These are phyloP conservation scores for Mycena belliarum DNA, from an alignment of 768 basidiomycete genomes.

Conservation along the genomic window DNA sequence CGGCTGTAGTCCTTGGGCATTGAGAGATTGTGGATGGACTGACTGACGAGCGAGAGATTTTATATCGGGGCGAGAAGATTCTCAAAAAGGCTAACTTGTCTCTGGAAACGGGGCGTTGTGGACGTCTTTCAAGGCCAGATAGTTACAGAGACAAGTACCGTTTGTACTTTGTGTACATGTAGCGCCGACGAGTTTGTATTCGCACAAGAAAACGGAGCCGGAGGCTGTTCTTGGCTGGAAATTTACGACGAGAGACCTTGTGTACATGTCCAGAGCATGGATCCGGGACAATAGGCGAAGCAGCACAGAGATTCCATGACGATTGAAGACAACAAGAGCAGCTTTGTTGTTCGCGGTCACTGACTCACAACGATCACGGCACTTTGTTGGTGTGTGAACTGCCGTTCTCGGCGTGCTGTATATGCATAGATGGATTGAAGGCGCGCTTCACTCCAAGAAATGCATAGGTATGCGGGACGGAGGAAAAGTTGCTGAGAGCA, in stretches of 20 bases:
- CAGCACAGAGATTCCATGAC: neutral
- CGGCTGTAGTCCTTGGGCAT: neutral
- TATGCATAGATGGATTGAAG: too few relatives aligned
- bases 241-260: neutral
- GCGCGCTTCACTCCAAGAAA: too few relatives aligned
- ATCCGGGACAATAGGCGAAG: neutral
- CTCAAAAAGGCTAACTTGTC: neutral
- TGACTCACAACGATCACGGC: neutral
- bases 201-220: neutral
- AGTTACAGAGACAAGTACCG: neutral
- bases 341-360: neutral
- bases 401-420: neutral
- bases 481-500: too few relatives aligned
- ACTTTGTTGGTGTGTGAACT: neutral
- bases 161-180: neutral
- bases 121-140: neutral
- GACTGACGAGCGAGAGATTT: neutral
- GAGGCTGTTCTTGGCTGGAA: neutral
- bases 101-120: neutral
- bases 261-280: neutral
- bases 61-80: neutral
- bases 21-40: neutral
- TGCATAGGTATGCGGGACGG: too few relatives aligned
- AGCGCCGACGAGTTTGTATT: neutral
- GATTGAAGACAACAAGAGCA: constrained; percentile 1